Evolutionary conservation across 2,329 filamentous ascomycete species (phyloP).

Genomic region (Talaromyces funiculosus): DNA sequence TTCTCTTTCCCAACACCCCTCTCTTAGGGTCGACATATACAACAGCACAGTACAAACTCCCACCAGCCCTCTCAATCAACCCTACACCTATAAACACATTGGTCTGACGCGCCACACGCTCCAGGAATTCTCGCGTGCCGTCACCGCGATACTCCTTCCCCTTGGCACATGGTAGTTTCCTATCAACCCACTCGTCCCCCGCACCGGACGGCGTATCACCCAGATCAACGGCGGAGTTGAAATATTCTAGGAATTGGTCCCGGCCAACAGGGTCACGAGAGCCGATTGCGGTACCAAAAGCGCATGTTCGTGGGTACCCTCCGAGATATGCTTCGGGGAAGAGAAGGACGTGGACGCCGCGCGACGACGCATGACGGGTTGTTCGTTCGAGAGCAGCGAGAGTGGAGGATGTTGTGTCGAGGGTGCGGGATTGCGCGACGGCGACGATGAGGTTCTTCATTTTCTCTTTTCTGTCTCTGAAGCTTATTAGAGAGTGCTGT

Average conservation of each 20-base stretch:
- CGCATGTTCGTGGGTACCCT: constrained; percentile 77
- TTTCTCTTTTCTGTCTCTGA: background rate
- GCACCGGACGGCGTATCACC: constrained; percentile 70
- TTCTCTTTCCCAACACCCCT: constrained; percentile 74
- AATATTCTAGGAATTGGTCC: constrained; percentile 78
- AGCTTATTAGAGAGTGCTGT: too few relatives aligned
- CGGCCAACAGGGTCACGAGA: constrained; percentile 62
- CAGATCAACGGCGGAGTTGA: constrained; percentile 70
- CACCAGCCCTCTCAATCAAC: constrained; percentile 70
- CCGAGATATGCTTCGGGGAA: constrained; percentile 91
- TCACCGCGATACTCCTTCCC: constrained; percentile 57
- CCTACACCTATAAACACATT: constrained; percentile 79
- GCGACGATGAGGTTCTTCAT: constrained; percentile 42
- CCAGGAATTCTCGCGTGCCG: constrained; percentile 73
- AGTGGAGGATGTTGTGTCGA: constrained; percentile 47
- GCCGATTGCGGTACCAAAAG: constrained; percentile 71
- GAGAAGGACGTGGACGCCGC: constrained; percentile 64
- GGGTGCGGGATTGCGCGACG: constrained; percentile 45
- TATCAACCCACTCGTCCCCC: constrained; percentile 65
- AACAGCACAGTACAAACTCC: constrained; percentile 75
- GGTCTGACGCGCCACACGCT: constrained; percentile 67
- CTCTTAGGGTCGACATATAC: constrained; percentile 72
- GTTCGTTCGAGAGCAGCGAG: constrained; percentile 60
- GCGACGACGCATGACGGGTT: constrained; percentile 57
- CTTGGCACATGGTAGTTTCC: constrained; percentile 50